Conservation (phyloP, 2,329 filamentous ascomycete genomes). For the Arachnomyces sp. region DNA sequence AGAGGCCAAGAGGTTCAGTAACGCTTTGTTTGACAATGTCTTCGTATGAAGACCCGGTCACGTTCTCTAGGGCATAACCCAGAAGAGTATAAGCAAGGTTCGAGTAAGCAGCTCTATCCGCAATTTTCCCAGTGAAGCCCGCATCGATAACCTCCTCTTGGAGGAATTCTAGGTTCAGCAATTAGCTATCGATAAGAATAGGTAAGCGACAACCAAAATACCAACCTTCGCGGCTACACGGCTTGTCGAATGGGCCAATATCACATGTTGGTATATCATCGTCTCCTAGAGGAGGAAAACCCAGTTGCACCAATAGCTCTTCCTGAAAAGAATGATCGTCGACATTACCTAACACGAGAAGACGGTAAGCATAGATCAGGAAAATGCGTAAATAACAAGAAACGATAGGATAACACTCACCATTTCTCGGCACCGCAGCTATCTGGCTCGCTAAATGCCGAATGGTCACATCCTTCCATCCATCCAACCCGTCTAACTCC, state of each 20-base stretch:
- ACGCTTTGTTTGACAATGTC: slow-evolving; percentile 34
- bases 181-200: not conserved
- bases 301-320: not conserved
- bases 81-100: slow-evolving; percentile 37
- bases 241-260: not conserved
- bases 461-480: slow-evolving; percentile 8
- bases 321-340: not conserved
- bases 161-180: slow-evolving; percentile 23
- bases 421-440: slow-evolving; percentile 2
- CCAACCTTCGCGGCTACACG: slow-evolving; percentile 1
- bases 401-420: no score
- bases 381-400: not conserved
- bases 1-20: slow-evolving; percentile 23
- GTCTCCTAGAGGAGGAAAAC: not conserved
- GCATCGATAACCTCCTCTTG: slow-evolving; percentile 6
- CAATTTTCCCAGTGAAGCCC: slow-evolving; percentile 16
- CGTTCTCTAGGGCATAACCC: slow-evolving; percentile 33
- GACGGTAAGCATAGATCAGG: no score
- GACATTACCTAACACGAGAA: slow-evolving; percentile 1
- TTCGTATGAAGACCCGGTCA: slow-evolving; percentile 28
- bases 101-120: slow-evolving; percentile 30
- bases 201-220: no score
- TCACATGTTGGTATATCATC: not conserved
- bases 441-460: not conserved
- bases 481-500: slow-evolving; percentile 21